Percentiles rank a stretch among this genome's conserved stretches.
Evolutionary conservation across 2,329 filamentous ascomycete genomes (phyloP).

Genomic region (Ophiostoma sp.): DNA sequence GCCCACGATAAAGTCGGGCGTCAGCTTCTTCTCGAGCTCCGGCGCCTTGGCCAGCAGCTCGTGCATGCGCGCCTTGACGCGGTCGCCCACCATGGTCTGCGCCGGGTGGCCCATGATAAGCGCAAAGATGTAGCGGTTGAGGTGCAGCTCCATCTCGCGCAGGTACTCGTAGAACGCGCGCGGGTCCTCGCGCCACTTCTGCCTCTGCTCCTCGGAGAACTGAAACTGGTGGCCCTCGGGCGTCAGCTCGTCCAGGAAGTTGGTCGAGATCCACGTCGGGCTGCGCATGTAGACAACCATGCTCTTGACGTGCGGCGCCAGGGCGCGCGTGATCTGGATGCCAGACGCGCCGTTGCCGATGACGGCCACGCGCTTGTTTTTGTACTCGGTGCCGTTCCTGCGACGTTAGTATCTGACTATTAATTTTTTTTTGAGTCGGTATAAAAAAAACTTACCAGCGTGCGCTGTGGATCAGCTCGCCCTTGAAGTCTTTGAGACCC

Average conservation of each 20-base stretch:
- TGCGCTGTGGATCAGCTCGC: constrained; percentile 50
- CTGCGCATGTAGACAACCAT: constrained; percentile 23
- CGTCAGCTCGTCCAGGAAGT: constrained; percentile 12
- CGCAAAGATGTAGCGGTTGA: constrained; percentile 18
- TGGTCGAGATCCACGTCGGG: constrained; percentile 28
- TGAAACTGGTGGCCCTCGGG: constrained; percentile 11
- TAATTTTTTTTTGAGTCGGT: no score
- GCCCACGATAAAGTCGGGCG: constrained; percentile 41
- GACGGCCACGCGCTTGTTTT: constrained; percentile 45
- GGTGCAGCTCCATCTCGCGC: constrained; percentile 10
- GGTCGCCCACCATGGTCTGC: constrained; percentile 6
- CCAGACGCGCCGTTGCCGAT: constrained; percentile 52
- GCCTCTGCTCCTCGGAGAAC: constrained; percentile 9
- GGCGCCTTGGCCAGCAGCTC: constrained; percentile 29
- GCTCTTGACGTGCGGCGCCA: constrained; percentile 18
- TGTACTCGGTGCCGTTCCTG: constrained; percentile 44
- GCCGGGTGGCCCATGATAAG: constrained; percentile 13
- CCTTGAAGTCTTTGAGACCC: constrained; percentile 47
- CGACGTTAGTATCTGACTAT: no score
- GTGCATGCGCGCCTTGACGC: constrained; percentile 15
- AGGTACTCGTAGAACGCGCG: constrained; percentile 4
- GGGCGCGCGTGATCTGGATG: constrained; percentile 40
- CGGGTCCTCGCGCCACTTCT: constrained; percentile 8
- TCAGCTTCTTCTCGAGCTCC: constrained; percentile 42
- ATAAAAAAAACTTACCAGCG: constrained; percentile 35